These are phyloP conservation scores for Hypomyces rosellus DNA, from an alignment of 2,329 filamentous ascomycete species.

Conservation along the genomic window DNA sequence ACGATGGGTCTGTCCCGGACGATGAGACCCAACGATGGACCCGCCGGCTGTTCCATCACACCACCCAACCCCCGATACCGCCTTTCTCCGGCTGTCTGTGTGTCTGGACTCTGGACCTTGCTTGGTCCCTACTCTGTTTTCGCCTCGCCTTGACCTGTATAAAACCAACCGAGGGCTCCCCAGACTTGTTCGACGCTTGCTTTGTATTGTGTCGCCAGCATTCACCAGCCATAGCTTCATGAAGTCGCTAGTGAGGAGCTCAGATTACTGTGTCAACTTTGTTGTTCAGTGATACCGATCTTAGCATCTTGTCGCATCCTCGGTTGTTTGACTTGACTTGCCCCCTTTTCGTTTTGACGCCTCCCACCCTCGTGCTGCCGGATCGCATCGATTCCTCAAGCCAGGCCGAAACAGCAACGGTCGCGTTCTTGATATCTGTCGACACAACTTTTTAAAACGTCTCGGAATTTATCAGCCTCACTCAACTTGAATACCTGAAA, in stretches of 20 bases:
- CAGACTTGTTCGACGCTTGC: not conserved
- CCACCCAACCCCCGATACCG: slow-evolving; percentile 7
- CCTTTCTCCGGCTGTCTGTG: slow-evolving; percentile 3
- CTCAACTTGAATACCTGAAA: not conserved
- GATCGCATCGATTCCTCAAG: not conserved
- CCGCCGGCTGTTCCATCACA: slow-evolving; percentile 8
- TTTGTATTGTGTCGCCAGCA: no score
- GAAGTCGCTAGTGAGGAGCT: slow-evolving; percentile 37
- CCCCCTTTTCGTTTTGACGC: not conserved
- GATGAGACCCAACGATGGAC: slow-evolving; percentile 3
- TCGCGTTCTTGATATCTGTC: no score
- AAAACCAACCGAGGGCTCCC: not conserved
- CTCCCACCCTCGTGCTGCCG: not conserved
- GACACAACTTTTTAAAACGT: not conserved
- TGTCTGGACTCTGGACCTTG: slow-evolving; percentile 5
- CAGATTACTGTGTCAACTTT: slow-evolving; percentile 4
- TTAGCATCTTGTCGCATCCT: not conserved
- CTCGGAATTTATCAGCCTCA: not conserved
- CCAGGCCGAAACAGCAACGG: no score
- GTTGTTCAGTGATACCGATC: not conserved
- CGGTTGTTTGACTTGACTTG: no score
- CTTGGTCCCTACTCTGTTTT: no score
- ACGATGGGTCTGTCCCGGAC: slow-evolving; percentile 9
- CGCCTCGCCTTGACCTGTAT: not conserved
- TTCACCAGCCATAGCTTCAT: slow-evolving; percentile 19